Percentiles rank a stretch among this genome's conserved stretches.
These are phyloP conservation scores for Prosopis cineraria DNA, from an alignment of 306 rosid genomes.

Conservation along the genomic window DNA sequence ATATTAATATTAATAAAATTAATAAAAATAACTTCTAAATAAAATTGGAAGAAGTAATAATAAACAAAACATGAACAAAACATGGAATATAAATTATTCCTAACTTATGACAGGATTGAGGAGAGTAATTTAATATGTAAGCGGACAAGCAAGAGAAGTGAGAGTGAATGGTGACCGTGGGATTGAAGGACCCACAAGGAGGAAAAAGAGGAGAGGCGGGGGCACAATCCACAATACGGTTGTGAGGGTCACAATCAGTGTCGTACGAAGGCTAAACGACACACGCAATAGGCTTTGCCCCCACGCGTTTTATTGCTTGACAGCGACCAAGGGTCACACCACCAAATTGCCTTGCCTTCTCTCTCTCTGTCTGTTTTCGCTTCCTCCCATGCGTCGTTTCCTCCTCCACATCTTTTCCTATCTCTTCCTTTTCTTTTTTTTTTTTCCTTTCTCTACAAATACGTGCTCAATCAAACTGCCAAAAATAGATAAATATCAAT, in stretches of 20 bases:
- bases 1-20: too few species aligned
- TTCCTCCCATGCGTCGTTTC: background rate
- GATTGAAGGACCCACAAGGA: slow-evolving; percentile 30
- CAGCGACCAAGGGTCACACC: background rate
- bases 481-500: too few species aligned
- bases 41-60: too few species aligned
- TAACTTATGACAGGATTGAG: too few species aligned
- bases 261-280: slow-evolving; percentile 44
- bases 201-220: slow-evolving; percentile 2
- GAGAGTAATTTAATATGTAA: too few species aligned
- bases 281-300: slow-evolving; percentile 33
- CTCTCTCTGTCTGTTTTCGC: too few species aligned
- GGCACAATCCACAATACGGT: slow-evolving; percentile 14
- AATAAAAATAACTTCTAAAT: too few species aligned
- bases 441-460: background rate
- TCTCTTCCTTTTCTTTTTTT: too few species aligned
- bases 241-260: slow-evolving; percentile 33
- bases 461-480: too few species aligned
- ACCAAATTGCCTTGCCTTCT: background rate
- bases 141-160: too few species aligned
- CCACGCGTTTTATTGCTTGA: slow-evolving; percentile 27
- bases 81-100: too few species aligned
- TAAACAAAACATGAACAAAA: too few species aligned
- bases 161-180: slow-evolving; percentile 22
- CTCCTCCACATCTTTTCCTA: background rate